These are phyloP conservation scores for Allomyces arbusculus DNA, from an alignment of 192 early-diverging fungal species.

Conservation along the genomic window DNA sequence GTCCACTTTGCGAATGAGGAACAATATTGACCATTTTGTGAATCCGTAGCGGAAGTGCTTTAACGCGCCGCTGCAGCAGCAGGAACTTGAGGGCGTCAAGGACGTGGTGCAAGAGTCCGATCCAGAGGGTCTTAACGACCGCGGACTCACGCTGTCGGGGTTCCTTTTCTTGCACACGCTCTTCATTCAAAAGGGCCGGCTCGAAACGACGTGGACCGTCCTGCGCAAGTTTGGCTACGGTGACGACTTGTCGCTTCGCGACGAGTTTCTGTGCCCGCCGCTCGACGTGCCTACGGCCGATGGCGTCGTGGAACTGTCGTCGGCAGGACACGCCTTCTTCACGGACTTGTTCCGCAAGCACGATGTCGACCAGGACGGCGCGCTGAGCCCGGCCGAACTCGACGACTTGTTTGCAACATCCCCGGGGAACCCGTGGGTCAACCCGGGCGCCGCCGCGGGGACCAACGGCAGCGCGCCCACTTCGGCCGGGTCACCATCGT, in stretches of 20 bases:
- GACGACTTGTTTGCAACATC: conserved; percentile 69
- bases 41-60: conserved; percentile 74
- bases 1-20: neutral
- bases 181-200: conserved; percentile 87
- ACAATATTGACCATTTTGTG: neutral
- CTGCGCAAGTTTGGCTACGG: conserved; percentile 90
- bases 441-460: conserved; percentile 66
- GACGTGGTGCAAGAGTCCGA: conserved; percentile 78
- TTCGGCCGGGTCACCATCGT: too few species aligned
- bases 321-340: conserved; percentile 84
- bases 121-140: conserved; percentile 61
- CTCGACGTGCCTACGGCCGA: conserved; percentile 64
- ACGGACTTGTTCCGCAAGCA: conserved; percentile 81
- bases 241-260: conserved; percentile 74
- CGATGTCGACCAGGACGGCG: conserved; percentile 93
- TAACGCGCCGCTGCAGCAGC: conserved; percentile 78
- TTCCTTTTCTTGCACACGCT: conserved; percentile 87
- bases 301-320: conserved; percentile 83
- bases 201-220: conserved; percentile 98
- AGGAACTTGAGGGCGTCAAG: conserved; percentile 92
- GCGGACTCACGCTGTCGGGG: conserved; percentile 76
- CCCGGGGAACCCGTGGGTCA: conserved; percentile 85
- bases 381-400: conserved; percentile 65
- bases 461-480: conserved; percentile 18
- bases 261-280: conserved; percentile 74